A percentile compares a stretch with the other conserved stretches of the same genome.
phyloP scores from a whole-genome alignment of 1,139 yeast species.

The Saccharomyces hybrid region DNA sequence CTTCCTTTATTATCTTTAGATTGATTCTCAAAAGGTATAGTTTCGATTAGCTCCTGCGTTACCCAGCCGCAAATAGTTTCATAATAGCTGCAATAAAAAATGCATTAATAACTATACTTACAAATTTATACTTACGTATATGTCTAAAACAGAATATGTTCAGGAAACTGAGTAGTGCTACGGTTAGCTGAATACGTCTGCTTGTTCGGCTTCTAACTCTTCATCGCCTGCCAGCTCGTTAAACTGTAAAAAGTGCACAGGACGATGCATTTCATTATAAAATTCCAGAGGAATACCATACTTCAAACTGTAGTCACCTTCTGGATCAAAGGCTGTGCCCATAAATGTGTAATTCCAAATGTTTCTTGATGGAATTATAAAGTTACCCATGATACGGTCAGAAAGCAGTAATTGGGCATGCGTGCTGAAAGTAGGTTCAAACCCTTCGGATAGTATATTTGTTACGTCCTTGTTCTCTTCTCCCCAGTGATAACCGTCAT shows the following conservation, averaged over 20 bases:
- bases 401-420: conserved; percentile 68
- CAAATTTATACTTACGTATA: not conserved
- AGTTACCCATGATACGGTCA: conserved; percentile 71
- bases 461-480: conserved; percentile 45
- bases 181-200: conserved; percentile 55
- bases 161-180: not conserved
- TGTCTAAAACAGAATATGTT: conserved; percentile 1
- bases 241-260: conserved; percentile 75
- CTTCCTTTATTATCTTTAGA: no score
- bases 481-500: conserved; percentile 79
- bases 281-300: conserved; percentile 74
- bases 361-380: conserved; percentile 76
- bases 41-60: not conserved
- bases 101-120: not conserved
- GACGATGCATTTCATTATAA: conserved; percentile 81
- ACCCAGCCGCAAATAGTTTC: not conserved
- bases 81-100: not conserved
- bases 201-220: conserved; percentile 61
- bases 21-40: no score
- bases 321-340: conserved; percentile 74
- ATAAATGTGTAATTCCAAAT: conserved; percentile 89
- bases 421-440: conserved; percentile 49
- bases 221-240: conserved; percentile 54
- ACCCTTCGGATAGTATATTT: conserved; percentile 51
- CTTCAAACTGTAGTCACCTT: conserved; percentile 54